Conservation (phyloP, 371 early-diverging fungal species). For the Mortierella sp. region DNA sequence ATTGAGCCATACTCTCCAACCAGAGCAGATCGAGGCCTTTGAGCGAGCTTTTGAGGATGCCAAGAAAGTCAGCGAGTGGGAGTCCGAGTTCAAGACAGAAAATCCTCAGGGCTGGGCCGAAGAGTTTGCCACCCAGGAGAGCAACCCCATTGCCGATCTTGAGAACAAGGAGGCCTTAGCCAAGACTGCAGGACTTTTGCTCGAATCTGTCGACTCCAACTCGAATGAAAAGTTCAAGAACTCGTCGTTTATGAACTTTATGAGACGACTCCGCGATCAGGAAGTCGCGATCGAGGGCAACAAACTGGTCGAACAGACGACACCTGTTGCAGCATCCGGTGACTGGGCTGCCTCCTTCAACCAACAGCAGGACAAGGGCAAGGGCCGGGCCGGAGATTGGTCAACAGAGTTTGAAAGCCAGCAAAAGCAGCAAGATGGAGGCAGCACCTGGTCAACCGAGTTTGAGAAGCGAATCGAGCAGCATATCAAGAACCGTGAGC, state of each 20-base stretch:
- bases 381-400: slow-evolving; percentile 56
- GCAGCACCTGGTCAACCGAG: slow-evolving; percentile 68
- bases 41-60: slow-evolving; percentile 85
- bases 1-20: slow-evolving; percentile 43
- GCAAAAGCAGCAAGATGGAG: slow-evolving; percentile 42
- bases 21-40: slow-evolving; percentile 72
- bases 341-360: slow-evolving; percentile 63
- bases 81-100: slow-evolving; percentile 55
- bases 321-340: slow-evolving; percentile 24
- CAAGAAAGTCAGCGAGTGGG: slow-evolving; percentile 58
- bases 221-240: slow-evolving; percentile 92
- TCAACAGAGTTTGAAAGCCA: slow-evolving; percentile 62
- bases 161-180: slow-evolving; percentile 76
- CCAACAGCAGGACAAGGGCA: slow-evolving; percentile 59
- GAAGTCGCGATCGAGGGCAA: slow-evolving; percentile 89
- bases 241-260: slow-evolving; percentile 91
- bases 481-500: slow-evolving; percentile 57
- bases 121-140: slow-evolving; percentile 60
- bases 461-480: slow-evolving; percentile 66
- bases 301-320: slow-evolving; percentile 79
- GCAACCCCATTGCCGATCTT: slow-evolving; percentile 37
- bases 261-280: slow-evolving; percentile 91
- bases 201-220: slow-evolving; percentile 81
- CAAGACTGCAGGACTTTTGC: slow-evolving; percentile 85
- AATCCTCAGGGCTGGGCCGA: slow-evolving; percentile 58